Evolutionary conservation across 2,329 filamentous ascomycete genomes (phyloP).

Genomic region (Curvularia hawaiiensis): DNA sequence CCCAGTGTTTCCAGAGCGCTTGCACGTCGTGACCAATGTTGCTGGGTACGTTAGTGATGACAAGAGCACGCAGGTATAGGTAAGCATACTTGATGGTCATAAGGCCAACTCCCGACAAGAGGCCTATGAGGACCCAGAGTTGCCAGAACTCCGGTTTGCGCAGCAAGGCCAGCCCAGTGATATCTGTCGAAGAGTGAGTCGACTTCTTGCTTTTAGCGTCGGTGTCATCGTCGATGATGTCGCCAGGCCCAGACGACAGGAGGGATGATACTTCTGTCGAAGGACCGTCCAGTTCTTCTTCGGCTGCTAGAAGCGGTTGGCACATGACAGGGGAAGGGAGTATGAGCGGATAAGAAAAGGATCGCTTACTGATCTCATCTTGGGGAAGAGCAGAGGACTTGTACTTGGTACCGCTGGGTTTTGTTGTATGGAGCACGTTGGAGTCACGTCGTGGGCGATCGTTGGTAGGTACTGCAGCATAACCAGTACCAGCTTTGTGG

Average conservation of each 20-base stretch:
- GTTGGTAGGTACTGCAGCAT: conserved; percentile 61
- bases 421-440: conserved; percentile 54
- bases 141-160: conserved; percentile 85
- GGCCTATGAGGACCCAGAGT: conserved; percentile 81
- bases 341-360: conserved; percentile 9
- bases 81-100: conserved; percentile 96
- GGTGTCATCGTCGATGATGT: conserved; percentile 51
- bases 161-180: conserved; percentile 80
- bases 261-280: conserved; percentile 81
- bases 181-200: conserved; percentile 82
- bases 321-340: conserved; percentile 29
- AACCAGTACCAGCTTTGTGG: conserved; percentile 62
- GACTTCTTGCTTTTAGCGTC: conserved; percentile 66
- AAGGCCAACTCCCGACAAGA: conserved; percentile 89
- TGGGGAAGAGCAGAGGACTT: conserved; percentile 44
- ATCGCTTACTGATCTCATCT: conserved; percentile 68
- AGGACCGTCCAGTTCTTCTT: conserved; percentile 49
- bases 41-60: conserved; percentile 56
- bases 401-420: conserved; percentile 53
- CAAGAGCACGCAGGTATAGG: neutral
- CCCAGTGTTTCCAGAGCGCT: conserved; percentile 86
- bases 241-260: conserved; percentile 66
- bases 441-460: conserved; percentile 54
- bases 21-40: conserved; percentile 93
- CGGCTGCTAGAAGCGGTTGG: conserved; percentile 44